phyloP scores from a whole-genome alignment of 129 eudicot species.

The Solidago caesia region DNA sequence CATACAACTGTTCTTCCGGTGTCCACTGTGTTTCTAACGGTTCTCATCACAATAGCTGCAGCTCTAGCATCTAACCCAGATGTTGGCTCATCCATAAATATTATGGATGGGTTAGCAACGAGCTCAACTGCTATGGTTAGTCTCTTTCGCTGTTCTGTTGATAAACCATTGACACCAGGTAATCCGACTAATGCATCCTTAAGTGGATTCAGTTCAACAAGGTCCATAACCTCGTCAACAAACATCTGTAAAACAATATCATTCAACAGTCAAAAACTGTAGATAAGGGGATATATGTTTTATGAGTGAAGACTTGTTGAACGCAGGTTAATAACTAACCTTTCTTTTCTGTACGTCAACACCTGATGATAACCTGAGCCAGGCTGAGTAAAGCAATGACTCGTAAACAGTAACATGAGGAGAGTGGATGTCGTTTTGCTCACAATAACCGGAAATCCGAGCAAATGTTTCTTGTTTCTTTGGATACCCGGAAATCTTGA shows the following conservation, averaged over 20 bases:
- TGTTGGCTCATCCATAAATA: conserved; percentile 60
- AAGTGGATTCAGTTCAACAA: conserved; percentile 54
- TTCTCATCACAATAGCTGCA: conserved; percentile 60
- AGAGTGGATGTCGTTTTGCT: conserved; percentile 83
- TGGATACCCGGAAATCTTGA: conserved; percentile 69
- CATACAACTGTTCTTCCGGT: conserved; percentile 60
- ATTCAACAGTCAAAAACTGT: not conserved
- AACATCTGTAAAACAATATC: conserved; percentile 50
- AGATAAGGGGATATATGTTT: not conserved
- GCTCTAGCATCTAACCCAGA: conserved; percentile 60
- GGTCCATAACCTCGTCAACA: conserved; percentile 70
- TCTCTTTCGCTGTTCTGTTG: conserved; percentile 76
- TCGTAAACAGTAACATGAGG: conserved; percentile 86
- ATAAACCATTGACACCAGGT: conserved; percentile 73
- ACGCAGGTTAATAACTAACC: conserved; percentile 36
- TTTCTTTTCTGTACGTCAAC: conserved; percentile 50
- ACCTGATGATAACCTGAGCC: conserved; percentile 65
- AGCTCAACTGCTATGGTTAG: conserved; percentile 66
- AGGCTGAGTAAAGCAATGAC: conserved; percentile 72
- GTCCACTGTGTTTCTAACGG: conserved; percentile 56
- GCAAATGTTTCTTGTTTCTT: conserved; percentile 82
- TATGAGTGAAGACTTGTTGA: not conserved
- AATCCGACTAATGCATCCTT: conserved; percentile 64
- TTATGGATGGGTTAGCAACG: conserved; percentile 53
- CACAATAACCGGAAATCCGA: conserved; percentile 81